Percentiles rank a stretch among this genome's conserved stretches.
phyloP scores from a whole-genome alignment of 1,139 yeast genomes.

The Magnusiomyces suaveolens region DNA sequence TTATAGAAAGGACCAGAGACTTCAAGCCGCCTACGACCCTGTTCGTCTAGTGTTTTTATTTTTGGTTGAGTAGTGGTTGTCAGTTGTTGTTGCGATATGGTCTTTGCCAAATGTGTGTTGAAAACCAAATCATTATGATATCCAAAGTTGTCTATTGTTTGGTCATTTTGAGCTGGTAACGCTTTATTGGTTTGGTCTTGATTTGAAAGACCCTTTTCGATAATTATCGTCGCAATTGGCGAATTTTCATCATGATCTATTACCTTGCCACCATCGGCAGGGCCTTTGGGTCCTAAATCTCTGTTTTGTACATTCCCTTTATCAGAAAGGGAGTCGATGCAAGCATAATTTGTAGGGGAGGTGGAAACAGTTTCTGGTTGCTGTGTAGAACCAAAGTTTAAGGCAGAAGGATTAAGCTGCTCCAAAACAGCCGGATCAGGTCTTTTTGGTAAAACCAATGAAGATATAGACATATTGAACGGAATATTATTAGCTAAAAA shows the following conservation, averaged over 20 bases:
- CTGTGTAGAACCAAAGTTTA: constrained; percentile 48
- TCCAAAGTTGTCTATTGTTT: background rate
- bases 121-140: background rate
- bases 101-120: background rate
- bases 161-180: too few relatives aligned
- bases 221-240: constrained; percentile 15
- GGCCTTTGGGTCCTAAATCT: too few relatives aligned
- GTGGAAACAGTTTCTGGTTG: constrained; percentile 34
- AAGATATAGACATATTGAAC: constrained; percentile 2
- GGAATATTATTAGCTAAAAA: too few relatives aligned
- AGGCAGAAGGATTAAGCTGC: constrained; percentile 49
- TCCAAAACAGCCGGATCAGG: constrained; percentile 33
- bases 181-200: too few relatives aligned
- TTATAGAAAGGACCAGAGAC: too few relatives aligned
- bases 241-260: too few relatives aligned
- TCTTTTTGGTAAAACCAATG: constrained; percentile 3
- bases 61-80: background rate
- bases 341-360: constrained; percentile 17
- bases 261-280: background rate
- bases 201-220: too few relatives aligned
- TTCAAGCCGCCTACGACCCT: too few relatives aligned
- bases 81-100: background rate
- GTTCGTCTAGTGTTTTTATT: background rate
- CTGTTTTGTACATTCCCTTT: too few relatives aligned
- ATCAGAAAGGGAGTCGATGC: constrained; percentile 17